These are phyloP conservation scores for Trichophyton equinum DNA, from an alignment of 2,329 filamentous ascomycete species.

Conservation along the genomic window DNA sequence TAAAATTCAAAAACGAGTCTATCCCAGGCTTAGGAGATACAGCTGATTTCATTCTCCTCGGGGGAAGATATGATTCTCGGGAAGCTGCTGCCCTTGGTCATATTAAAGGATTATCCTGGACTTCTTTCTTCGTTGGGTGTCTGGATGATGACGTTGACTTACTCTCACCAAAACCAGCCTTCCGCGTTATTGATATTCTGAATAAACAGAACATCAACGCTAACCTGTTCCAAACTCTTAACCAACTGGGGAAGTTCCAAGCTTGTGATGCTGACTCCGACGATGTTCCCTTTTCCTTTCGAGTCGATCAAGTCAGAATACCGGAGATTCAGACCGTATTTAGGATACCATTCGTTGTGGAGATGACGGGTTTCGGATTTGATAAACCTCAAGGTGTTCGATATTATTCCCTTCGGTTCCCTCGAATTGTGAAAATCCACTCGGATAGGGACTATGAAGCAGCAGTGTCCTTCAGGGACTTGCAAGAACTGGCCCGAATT, in stretches of 20 bases:
- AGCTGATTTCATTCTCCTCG: conserved; percentile 69
- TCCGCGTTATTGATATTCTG: conserved; percentile 54
- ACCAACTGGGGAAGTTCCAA: conserved; percentile 36
- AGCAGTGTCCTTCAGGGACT: conserved; percentile 53
- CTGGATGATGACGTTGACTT: conserved; percentile 54
- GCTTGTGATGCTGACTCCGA: conserved; percentile 25
- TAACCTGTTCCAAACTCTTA: conserved; percentile 40
- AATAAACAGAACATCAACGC: conserved; percentile 38
- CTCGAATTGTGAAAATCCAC: conserved; percentile 63
- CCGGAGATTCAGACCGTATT: conserved; percentile 42
- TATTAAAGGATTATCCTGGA: conserved; percentile 53
- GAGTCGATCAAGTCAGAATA: conserved; percentile 32
- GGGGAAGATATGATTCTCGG: conserved; percentile 56
- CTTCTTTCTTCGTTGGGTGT: conserved; percentile 69
- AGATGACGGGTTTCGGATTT: conserved; percentile 68
- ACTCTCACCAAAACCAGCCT: conserved; percentile 43
- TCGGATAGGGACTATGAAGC: conserved; percentile 60
- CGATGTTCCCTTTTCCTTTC: conserved; percentile 32
- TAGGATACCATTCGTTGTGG: conserved; percentile 59
- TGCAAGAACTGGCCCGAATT: conserved; percentile 53
- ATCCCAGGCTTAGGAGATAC: conserved; percentile 65
- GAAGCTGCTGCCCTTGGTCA: conserved; percentile 44
- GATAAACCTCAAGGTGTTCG: conserved; percentile 56
- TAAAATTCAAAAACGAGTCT: conserved; percentile 86
- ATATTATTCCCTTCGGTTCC: conserved; percentile 66